These are phyloP conservation scores for Phytophthora tentaculata DNA, from an alignment of 352 stramenopile species.

Conservation along the genomic window DNA sequence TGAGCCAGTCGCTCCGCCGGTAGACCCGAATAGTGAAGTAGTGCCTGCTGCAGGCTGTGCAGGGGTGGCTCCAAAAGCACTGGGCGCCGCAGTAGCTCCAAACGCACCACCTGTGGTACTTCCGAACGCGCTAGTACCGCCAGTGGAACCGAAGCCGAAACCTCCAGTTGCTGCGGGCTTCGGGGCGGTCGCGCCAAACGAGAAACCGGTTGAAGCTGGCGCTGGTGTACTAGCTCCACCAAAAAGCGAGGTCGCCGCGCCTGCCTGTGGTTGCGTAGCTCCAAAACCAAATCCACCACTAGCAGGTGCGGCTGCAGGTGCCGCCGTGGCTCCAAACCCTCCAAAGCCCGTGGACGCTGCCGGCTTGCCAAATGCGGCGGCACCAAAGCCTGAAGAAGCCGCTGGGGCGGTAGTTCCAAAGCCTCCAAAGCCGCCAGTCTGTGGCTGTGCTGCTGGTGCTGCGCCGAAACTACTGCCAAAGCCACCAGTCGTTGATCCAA, in stretches of 20 bases:
- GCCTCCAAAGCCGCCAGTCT: conserved; percentile 54
- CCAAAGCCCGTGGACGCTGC: conserved; percentile 43
- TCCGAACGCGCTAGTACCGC: conserved; percentile 42
- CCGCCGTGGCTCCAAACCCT: conserved; percentile 41
- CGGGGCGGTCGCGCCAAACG: conserved; percentile 42
- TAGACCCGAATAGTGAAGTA: conserved; percentile 54
- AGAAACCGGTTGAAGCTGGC: conserved; percentile 44
- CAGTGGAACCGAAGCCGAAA: conserved; percentile 53
- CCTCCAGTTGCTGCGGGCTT: conserved; percentile 44
- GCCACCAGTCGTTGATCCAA: conserved; percentile 46
- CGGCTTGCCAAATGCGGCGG: conserved; percentile 54
- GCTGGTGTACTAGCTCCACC: conserved; percentile 38
- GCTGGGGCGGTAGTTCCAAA: conserved; percentile 52
- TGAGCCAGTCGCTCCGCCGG: conserved; percentile 27
- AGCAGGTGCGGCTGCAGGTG: conserved; percentile 38
- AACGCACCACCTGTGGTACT: conserved; percentile 41
- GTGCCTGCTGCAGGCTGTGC: conserved; percentile 39
- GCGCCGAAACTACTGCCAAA: conserved; percentile 67
- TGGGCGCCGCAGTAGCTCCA: conserved; percentile 36
- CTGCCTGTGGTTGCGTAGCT: conserved; percentile 36
- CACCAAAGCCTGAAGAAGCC: conserved; percentile 48
- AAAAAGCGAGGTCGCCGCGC: conserved; percentile 49
- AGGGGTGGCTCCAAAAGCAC: conserved; percentile 45
- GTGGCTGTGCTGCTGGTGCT: conserved; percentile 38
- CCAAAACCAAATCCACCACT: conserved; percentile 53